Evolutionary conservation across 2,329 filamentous ascomycete species (phyloP).

Genomic region (Eurotiales sp.): DNA sequence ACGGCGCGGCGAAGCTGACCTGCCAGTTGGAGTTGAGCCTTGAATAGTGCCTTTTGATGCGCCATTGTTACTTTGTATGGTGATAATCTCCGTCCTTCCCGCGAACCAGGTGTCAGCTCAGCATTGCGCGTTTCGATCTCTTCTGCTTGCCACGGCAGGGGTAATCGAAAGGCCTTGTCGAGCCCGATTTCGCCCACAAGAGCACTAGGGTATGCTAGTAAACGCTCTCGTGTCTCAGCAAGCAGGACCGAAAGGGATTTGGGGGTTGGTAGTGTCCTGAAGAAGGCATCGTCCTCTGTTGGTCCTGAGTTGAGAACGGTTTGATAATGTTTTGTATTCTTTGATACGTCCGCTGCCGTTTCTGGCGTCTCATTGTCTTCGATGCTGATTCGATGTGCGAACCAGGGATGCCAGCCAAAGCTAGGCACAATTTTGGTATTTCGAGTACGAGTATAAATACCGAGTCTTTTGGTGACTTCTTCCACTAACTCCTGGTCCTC

Average conservation of each 20-base stretch:
- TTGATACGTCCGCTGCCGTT: slow-evolving; percentile 16
- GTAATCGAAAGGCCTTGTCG: slow-evolving; percentile 59
- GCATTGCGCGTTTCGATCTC: slow-evolving; percentile 31
- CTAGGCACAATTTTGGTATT: slow-evolving; percentile 49
- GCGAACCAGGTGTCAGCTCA: slow-evolving; percentile 54
- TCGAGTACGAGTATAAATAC: background rate
- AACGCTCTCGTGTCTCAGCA: slow-evolving; percentile 44
- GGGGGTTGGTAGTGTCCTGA: slow-evolving; percentile 52
- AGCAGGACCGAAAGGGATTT: slow-evolving; percentile 52
- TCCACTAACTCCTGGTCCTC: slow-evolving; percentile 60
- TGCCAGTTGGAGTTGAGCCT: slow-evolving; percentile 56
- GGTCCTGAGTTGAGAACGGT: slow-evolving; percentile 50
- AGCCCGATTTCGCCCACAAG: slow-evolving; percentile 62
- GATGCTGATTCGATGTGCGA: slow-evolving; percentile 58
- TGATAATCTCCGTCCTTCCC: slow-evolving; percentile 57
- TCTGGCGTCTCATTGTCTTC: slow-evolving; percentile 25
- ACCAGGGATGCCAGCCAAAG: slow-evolving; percentile 69
- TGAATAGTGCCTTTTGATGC: slow-evolving; percentile 58
- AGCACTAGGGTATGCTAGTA: slow-evolving; percentile 51
- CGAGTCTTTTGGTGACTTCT: slow-evolving; percentile 37
- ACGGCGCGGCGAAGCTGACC: slow-evolving; percentile 56
- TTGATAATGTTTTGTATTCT: slow-evolving; percentile 50
- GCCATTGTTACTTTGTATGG: slow-evolving; percentile 54
- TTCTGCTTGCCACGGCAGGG: slow-evolving; percentile 45
- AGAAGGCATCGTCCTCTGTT: slow-evolving; percentile 34